phyloP scores from a whole-genome alignment of 129 eudicot species.

The Logfia minima region DNA sequence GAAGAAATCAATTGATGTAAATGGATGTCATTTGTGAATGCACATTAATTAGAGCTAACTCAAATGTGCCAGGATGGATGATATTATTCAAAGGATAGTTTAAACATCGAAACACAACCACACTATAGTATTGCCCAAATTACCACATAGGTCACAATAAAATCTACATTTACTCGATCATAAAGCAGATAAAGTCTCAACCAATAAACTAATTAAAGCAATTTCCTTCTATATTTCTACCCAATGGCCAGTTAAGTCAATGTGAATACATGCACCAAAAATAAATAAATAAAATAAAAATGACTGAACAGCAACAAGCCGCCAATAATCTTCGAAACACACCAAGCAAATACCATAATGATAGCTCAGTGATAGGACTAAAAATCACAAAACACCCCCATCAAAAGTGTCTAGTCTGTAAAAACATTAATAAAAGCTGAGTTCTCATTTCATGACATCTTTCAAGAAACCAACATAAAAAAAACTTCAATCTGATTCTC shows the following conservation, averaged over 20 bases:
- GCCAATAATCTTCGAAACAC: not conserved
- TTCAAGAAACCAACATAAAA: constrained; percentile 11
- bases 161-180: not conserved
- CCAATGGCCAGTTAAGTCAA: not conserved
- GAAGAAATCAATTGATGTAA: constrained; percentile 14
- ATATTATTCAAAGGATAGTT: not conserved
- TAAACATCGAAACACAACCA: not conserved
- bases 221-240: not conserved
- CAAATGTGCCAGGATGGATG: not conserved
- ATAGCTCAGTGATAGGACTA: not conserved
- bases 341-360: not conserved
- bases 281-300: not conserved
- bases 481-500: not conserved
- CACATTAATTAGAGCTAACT: not conserved
- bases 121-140: not conserved
- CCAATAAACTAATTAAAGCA: not conserved
- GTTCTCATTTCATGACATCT: not conserved
- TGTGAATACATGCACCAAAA: not conserved
- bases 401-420: not conserved
- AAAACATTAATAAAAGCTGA: not conserved
- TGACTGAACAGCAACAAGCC: not conserved
- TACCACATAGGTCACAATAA: not conserved
- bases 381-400: not conserved
- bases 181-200: not conserved
- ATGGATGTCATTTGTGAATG: not conserved